phyloP scores from a whole-genome alignment of 331 rosid genomes.

The Quercus lobata region DNA sequence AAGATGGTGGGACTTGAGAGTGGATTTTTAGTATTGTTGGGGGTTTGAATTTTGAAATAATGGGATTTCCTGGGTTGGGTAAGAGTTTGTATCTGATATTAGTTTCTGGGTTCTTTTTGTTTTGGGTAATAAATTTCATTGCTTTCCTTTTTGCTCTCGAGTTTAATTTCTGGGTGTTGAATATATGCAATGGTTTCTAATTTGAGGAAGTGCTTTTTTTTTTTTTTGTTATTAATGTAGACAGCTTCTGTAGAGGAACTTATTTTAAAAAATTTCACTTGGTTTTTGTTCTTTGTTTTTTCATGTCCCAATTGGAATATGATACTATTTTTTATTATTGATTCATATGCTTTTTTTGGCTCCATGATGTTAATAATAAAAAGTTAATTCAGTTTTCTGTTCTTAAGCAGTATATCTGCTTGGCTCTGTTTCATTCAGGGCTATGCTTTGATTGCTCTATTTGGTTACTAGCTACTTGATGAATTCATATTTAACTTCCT shows the following conservation, averaged over 20 bases:
- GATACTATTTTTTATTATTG: neutral
- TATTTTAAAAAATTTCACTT: neutral
- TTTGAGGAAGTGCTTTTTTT: neutral
- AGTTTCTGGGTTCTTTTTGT: conserved; percentile 9
- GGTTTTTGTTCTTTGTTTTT: neutral
- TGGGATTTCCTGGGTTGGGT: conserved; percentile 23
- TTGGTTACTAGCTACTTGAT: too few species aligned
- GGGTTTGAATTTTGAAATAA: neutral
- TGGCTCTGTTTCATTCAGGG: neutral
- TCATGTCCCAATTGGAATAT: neutral
- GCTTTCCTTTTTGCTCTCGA: neutral
- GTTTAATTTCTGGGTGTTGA: conserved; percentile 22
- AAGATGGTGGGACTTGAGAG: conserved; percentile 12
- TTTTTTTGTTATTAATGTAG: neutral
- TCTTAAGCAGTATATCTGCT: neutral
- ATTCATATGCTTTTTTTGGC: neutral
- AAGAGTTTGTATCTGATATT: conserved; percentile 2
- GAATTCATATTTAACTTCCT: neutral
- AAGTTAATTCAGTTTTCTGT: neutral
- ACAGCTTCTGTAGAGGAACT: neutral
- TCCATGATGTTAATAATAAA: neutral
- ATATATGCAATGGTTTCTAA: conserved; percentile 17
- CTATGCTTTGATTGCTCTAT: neutral
- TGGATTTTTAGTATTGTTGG: conserved; percentile 1
- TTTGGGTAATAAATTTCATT: conserved; percentile 8